A percentile compares a stretch with the other conserved stretches of the same genome.
phyloP scores from a whole-genome alignment of 441 rosid genomes.

The Corymbia calophylla region DNA sequence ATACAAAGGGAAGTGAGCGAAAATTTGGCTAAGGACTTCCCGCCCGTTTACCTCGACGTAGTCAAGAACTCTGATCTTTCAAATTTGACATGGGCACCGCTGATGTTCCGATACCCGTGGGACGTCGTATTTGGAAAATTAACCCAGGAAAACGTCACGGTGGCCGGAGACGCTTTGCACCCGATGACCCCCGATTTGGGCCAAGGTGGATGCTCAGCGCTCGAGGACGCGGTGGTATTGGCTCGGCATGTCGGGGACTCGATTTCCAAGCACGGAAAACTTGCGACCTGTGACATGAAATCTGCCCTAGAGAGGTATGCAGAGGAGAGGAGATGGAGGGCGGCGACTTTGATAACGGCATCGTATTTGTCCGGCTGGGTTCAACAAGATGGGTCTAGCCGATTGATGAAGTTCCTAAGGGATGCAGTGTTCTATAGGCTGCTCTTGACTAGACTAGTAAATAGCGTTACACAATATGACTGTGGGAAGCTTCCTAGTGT shows the following conservation, averaged over 20 bases:
- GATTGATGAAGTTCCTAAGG: constrained; percentile 22
- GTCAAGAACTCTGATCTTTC: constrained; percentile 21
- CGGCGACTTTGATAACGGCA: constrained; percentile 1
- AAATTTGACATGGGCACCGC: constrained; percentile 22
- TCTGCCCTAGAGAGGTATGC: constrained; percentile 15
- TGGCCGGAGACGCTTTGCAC: constrained; percentile 43
- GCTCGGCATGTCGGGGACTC: constrained; percentile 26
- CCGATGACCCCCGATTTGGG: constrained; percentile 39
- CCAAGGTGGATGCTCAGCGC: constrained; percentile 25
- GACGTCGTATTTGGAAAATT: constrained; percentile 15
- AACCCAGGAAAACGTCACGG: constrained; percentile 22
- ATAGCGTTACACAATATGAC: not conserved
- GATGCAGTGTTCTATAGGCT: constrained; percentile 12
- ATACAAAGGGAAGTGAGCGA: constrained; percentile 16
- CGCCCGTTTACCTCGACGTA: constrained; percentile 11
- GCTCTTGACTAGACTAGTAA: not conserved
- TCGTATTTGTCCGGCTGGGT: constrained; percentile 29
- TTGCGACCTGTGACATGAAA: constrained; percentile 1
- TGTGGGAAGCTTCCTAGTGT: not conserved
- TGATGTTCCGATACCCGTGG: constrained; percentile 31
- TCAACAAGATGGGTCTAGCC: constrained; percentile 14
- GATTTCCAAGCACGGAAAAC: not conserved
- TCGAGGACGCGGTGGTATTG: constrained; percentile 37
- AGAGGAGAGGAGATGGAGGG: constrained; percentile 30
- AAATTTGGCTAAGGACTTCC: constrained; percentile 18